Conservation (phyloP, 2,329 filamentous ascomycete species). For the Colletotrichum nymphaeae region DNA sequence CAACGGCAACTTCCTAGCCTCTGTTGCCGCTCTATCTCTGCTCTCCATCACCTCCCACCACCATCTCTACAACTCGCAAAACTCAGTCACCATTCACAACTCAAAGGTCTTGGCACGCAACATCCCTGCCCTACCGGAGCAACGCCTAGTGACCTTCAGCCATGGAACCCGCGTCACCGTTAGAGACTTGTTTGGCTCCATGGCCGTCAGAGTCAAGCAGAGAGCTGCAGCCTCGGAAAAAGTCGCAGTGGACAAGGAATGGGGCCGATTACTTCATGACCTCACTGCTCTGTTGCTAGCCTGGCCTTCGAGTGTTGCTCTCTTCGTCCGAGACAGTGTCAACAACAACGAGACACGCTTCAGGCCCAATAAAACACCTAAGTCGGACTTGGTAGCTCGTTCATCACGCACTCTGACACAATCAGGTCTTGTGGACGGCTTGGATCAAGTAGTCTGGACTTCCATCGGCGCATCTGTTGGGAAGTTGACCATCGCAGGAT, state of each 20-base stretch:
- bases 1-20: slow-evolving; percentile 81
- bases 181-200: slow-evolving; percentile 85
- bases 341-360: slow-evolving; percentile 52
- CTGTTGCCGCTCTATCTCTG: slow-evolving; percentile 80
- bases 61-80: slow-evolving; percentile 67
- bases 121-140: slow-evolving; percentile 68
- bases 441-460: slow-evolving; percentile 72
- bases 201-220: slow-evolving; percentile 91
- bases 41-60: slow-evolving; percentile 82
- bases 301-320: slow-evolving; percentile 67
- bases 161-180: slow-evolving; percentile 84
- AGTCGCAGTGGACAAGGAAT: slow-evolving; percentile 68
- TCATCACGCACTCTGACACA: slow-evolving; percentile 69
- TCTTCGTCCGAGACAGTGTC: slow-evolving; percentile 68
- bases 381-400: background rate
- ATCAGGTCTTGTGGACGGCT: slow-evolving; percentile 68
- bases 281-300: slow-evolving; percentile 76
- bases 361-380: slow-evolving; percentile 35
- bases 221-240: slow-evolving; percentile 68
- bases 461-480: slow-evolving; percentile 74
- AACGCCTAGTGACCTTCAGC: slow-evolving; percentile 63
- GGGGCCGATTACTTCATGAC: slow-evolving; percentile 70
- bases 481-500: slow-evolving; percentile 72
- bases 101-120: slow-evolving; percentile 74
- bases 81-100: slow-evolving; percentile 77